Base-by-base conservation (phyloP, 2,329 filamentous ascomycete species). In the Alternaria incomplexa region DNA sequence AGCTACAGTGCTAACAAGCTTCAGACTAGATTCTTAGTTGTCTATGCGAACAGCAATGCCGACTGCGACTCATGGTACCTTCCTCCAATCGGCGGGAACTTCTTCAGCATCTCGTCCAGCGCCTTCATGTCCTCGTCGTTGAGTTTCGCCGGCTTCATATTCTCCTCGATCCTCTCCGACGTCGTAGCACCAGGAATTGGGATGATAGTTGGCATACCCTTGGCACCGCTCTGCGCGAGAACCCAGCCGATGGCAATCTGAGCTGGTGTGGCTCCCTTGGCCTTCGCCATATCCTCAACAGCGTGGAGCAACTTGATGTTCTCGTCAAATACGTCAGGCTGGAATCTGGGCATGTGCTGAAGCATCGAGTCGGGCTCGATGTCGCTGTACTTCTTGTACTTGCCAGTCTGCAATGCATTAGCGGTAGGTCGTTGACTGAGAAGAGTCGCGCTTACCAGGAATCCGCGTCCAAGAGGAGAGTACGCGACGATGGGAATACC, bases 201-300 rank as follows among this genome's bases (percentile, higher is more conserved):
- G 54, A 92, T 86, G 64, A 91, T 86, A 28, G 73, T 77, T 22
- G 86, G 86, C 83, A 86, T 83, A 43, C 85, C 87, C 6, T 85
- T 82, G 36, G 81, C 82, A 55, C 79, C 80, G 45, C 83, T 85
- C 44, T 88, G 79, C 2, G 83, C 78, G 47, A 83, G 70, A 3
- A 88, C 79, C 90, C 90, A 93, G 54, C 84, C 85, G 57, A 93
- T 81, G 13, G 90, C 90, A 26, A 93, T 81, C 79, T 93, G 90
- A 1, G 85, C 84, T 5, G 86, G 74, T 0, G 88, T 90, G 72
- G 84, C 86, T 1, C 77, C 80, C 64, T 91, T 92, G 68, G 82
- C 81, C 69, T 81, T 76, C 1, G 91, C 90, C 32, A 93, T 75
- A 20, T 81, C 80, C 71, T 88, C 81, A 15, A 93, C 81, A 54